Conservation (phyloP, 1,139 yeast genomes). For the Pichia sp. region DNA sequence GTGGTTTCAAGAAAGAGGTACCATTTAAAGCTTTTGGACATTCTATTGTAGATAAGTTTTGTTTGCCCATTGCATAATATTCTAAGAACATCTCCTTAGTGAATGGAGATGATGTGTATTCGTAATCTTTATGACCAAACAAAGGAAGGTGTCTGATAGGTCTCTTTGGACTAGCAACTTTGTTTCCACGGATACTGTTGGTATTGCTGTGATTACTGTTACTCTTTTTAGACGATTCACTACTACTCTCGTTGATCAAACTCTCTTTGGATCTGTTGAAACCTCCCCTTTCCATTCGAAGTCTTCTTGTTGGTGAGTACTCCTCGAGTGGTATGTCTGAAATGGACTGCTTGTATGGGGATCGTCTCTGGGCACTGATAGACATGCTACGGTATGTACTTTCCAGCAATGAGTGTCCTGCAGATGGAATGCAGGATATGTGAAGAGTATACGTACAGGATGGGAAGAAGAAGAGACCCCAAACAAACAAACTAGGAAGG, state of each 20-base stretch:
- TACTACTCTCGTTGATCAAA: background rate
- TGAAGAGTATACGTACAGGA: too few relatives aligned
- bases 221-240: too few relatives aligned
- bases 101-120: conserved; percentile 26
- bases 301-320: conserved; percentile 2
- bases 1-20: conserved; percentile 56
- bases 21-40: conserved; percentile 54
- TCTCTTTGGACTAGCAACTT: background rate
- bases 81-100: conserved; percentile 64
- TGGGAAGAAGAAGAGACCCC: too few relatives aligned
- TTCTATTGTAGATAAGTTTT: conserved; percentile 55
- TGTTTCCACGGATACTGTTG: background rate
- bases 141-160: background rate
- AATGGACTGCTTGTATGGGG: background rate
- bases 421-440: too few relatives aligned
- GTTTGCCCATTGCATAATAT: conserved; percentile 56
- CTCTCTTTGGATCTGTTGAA: background rate
- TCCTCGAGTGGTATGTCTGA: background rate
- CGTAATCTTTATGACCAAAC: background rate
- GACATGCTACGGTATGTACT: background rate
- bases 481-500: too few relatives aligned
- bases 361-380: background rate
- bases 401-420: background rate
- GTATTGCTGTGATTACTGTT: background rate
- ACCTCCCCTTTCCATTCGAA: background rate